These are phyloP conservation scores for Shiraia sp. DNA, from an alignment of 2,329 filamentous ascomycete genomes.

Conservation along the genomic window DNA sequence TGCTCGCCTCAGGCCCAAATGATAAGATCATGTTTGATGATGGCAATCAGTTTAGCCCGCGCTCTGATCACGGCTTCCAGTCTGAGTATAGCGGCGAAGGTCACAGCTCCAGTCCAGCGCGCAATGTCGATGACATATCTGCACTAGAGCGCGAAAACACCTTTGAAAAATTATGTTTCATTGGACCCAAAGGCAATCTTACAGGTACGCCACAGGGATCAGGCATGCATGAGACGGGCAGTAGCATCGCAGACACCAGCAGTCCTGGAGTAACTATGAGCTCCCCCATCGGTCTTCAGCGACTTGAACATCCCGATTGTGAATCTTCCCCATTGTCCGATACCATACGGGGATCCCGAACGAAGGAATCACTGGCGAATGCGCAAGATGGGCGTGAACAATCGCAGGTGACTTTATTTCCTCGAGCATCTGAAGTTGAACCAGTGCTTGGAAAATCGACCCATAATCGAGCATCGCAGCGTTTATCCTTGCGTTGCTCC, in stretches of 20 bases:
- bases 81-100: slow-evolving; percentile 3
- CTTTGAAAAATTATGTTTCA: slow-evolving; percentile 39
- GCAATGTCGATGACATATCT: background rate
- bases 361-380: slow-evolving; percentile 10
- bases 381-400: slow-evolving; percentile 19
- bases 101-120: background rate
- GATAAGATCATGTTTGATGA: slow-evolving; percentile 38
- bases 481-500: slow-evolving; percentile 17
- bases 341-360: slow-evolving; percentile 26
- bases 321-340: slow-evolving; percentile 26
- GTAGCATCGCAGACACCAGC: slow-evolving; percentile 44
- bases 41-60: slow-evolving; percentile 6
- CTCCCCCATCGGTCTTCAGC: slow-evolving; percentile 20
- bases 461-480: slow-evolving; percentile 8
- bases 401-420: slow-evolving; percentile 28
- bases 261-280: slow-evolving; percentile 32
- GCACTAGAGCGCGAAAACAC: slow-evolving; percentile 33
- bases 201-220: slow-evolving; percentile 44
- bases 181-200: slow-evolving; percentile 42
- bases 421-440: slow-evolving; percentile 13
- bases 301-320: slow-evolving; percentile 20
- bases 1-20: slow-evolving; percentile 42
- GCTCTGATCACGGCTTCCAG: slow-evolving; percentile 1
- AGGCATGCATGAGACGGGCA: slow-evolving; percentile 42
- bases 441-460: slow-evolving; percentile 16